Evolutionary conservation across 176 grass and related monocot genomes (phyloP).

Genomic region (Thalia dealbata): DNA sequence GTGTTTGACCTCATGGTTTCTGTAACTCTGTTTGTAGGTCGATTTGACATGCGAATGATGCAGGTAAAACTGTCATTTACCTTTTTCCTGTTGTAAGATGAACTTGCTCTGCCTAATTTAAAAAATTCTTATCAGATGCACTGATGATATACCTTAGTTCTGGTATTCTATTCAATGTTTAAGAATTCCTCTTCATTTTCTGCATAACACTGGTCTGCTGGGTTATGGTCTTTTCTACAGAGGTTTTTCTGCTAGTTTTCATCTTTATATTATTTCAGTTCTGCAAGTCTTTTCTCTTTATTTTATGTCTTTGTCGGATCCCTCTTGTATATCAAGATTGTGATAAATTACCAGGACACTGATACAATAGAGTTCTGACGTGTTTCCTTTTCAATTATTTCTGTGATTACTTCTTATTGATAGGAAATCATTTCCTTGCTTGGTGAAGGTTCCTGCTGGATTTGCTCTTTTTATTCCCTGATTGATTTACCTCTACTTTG

Average conservation of each 20-base stretch:
- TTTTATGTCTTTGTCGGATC: neutral
- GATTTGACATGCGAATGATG: constrained; percentile 99
- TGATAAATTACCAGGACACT: neutral
- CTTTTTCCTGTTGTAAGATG: constrained; percentile 6
- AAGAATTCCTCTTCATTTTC: no score
- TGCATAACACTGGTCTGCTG: neutral
- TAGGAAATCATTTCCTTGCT: constrained; percentile 9
- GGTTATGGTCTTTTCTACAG: neutral
- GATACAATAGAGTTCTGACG: neutral
- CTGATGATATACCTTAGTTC: neutral
- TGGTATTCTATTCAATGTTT: no score
- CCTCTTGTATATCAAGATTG: neutral
- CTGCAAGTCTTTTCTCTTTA: neutral
- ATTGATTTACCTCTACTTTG: neutral
- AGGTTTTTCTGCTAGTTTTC: neutral
- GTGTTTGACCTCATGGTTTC: constrained; percentile 98
- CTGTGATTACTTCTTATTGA: constrained; percentile 1
- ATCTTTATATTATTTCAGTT: neutral
- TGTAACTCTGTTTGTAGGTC: constrained; percentile 89
- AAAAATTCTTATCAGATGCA: constrained; percentile 1
- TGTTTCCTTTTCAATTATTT: constrained; percentile 2
- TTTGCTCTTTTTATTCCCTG: constrained; percentile 12
- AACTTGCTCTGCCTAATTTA: neutral
- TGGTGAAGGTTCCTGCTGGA: neutral
- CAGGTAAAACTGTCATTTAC: constrained; percentile 42